These are phyloP conservation scores for Mycosarcoma mackinlayi DNA, from an alignment of 1,284 basidiomycete genomes.

Conservation along the genomic window DNA sequence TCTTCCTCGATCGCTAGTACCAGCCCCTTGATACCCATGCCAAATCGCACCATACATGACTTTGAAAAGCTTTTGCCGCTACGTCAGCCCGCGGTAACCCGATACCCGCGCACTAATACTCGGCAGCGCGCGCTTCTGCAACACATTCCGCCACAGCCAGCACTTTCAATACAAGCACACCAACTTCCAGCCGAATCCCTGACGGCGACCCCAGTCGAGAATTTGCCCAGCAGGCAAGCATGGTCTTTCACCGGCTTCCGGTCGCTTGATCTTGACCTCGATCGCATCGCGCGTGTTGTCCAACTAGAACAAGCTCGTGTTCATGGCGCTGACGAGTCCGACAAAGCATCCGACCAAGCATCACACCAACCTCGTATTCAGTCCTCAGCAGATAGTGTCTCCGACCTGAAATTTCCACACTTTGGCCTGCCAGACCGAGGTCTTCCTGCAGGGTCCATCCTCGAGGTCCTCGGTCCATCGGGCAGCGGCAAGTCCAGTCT, in stretches of 20 bases:
- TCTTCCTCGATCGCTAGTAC: background rate
- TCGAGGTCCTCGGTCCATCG: constrained; percentile 42
- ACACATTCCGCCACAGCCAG: constrained; percentile 27
- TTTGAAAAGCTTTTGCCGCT: constrained; percentile 23
- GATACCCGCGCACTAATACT: background rate
- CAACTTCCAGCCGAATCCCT: background rate
- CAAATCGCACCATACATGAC: constrained; percentile 28
- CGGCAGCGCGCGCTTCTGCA: constrained; percentile 21
- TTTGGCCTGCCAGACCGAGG: constrained; percentile 19
- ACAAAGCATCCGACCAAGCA: too few species aligned
- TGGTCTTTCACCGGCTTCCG: constrained; percentile 29
- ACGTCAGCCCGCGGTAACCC: constrained; percentile 1
- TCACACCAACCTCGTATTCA: background rate
- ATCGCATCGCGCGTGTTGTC: constrained; percentile 23
- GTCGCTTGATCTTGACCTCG: constrained; percentile 35
- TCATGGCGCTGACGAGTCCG: background rate
- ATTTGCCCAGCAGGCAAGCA: constrained; percentile 2
- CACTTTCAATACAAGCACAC: background rate
- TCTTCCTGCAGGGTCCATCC: constrained; percentile 34
- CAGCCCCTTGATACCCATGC: constrained; percentile 26
- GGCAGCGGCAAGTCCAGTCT: constrained; percentile 39
- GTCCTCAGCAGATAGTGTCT: background rate
- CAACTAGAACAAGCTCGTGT: constrained; percentile 16
- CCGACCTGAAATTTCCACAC: background rate
- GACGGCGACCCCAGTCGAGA: constrained; percentile 2